phyloP scores from a whole-genome alignment of 164 flowering plant genomes.

The Vitis labrusca region DNA sequence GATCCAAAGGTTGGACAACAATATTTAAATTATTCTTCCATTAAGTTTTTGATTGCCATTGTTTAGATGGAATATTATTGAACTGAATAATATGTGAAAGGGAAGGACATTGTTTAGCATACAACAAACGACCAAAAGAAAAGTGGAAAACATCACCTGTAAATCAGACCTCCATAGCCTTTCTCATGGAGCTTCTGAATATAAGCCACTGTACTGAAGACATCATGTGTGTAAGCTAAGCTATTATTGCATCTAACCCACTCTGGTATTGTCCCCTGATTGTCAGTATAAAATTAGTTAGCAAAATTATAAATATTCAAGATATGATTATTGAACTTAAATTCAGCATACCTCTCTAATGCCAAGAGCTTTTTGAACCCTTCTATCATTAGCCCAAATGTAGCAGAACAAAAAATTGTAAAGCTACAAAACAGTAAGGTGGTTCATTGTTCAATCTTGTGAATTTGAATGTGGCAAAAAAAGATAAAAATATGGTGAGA shows the following conservation, averaged over 20 bases:
- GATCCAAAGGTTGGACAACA: too few species aligned
- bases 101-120: too few species aligned
- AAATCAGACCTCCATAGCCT: neutral
- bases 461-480: neutral
- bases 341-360: neutral
- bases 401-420: neutral
- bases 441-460: neutral
- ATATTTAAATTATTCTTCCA: too few species aligned
- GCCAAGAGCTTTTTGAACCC: neutral
- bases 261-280: neutral
- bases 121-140: too few species aligned
- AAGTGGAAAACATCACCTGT: neutral
- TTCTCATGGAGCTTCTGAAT: neutral
- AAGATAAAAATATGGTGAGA: neutral
- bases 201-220: neutral
- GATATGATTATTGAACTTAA: neutral
- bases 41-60: too few species aligned
- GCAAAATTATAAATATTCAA: too few species aligned
- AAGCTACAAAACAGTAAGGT: neutral
- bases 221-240: neutral
- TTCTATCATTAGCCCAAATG: conserved; percentile 17
- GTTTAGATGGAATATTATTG: too few species aligned
- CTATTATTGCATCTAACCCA: neutral
- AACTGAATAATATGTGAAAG: too few species aligned
- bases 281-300: too few species aligned